These are phyloP conservation scores for Bromus sterilis DNA, from an alignment of 176 grass and related monocot species.

Conservation along the genomic window DNA sequence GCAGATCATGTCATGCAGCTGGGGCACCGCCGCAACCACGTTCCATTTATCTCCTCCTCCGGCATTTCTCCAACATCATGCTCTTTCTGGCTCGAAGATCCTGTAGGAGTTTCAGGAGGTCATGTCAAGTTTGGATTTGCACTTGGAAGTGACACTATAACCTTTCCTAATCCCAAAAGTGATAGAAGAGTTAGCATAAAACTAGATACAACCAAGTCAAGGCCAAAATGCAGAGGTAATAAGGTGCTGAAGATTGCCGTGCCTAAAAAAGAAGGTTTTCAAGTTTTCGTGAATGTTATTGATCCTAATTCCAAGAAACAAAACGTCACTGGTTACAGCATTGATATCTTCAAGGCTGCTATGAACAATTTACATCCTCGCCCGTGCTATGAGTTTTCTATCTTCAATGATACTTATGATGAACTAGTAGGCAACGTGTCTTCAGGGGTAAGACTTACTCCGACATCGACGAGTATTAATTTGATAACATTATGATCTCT, in stretches of 20 bases:
- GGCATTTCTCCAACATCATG: neutral
- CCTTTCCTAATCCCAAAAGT: neutral
- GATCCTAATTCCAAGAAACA: neutral
- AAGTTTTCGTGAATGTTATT: conserved; percentile 35
- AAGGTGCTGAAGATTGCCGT: conserved; percentile 39
- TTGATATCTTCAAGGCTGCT: neutral
- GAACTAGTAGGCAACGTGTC: conserved; percentile 41
- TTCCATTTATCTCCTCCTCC: conserved; percentile 30
- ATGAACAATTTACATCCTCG: neutral
- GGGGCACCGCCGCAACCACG: neutral
- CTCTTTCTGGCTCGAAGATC: neutral
- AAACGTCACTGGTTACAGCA: neutral
- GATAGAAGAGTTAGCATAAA: neutral
- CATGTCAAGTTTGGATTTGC: neutral
- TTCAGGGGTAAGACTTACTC: neutral
- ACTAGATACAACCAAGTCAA: neutral
- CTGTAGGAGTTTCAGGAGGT: neutral
- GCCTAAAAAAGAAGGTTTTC: conserved; percentile 35
- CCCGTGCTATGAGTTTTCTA: neutral
- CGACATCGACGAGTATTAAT: neutral
- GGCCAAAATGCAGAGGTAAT: neutral
- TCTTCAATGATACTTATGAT: conserved; percentile 19
- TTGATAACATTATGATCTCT: neutral
- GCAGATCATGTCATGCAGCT: neutral
- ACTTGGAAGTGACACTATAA: neutral